Evolutionary conservation across 306 rosid genomes (phyloP), one percentile per base, ranked within the genome.

Genomic region (Luffa aegyptiaca): DNA sequence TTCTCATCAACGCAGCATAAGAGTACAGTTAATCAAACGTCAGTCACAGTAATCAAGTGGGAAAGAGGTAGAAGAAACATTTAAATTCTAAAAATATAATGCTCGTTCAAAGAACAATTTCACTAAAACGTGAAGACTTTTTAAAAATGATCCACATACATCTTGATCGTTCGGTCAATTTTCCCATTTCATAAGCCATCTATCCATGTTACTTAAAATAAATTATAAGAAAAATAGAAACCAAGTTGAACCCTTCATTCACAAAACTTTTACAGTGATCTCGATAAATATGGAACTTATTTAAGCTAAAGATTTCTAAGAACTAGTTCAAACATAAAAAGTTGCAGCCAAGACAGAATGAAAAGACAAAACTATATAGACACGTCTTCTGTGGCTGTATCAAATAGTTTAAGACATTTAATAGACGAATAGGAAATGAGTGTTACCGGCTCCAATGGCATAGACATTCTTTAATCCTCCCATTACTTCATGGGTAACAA

Each of bases 381-480:
- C 41, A 7, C 16, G 61, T 73, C 21, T 14, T 10, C 18, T 33
- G n/a, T 72, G 59, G 59, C n/a, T 14, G 14, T 73, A 73, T 16
- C 11, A 14, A 73, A 51, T 59, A 16, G n/a, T 78, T 49, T 21
- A 42, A 80, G 49, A 62, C 55, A 18, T 31, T 20, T 14, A 49
- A 61, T 11, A 66, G 78, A 36, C 13, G 14, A 48, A 31, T n/a
- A 80, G 61, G 31, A 66, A 56, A 35, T 52, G 20, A 79, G 85
- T 56, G 83, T 84, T 87, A 94, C 98, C 98, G 62, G 98, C 98
- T 82, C 98, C 98, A 81, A 92, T 91, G 75, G 98, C 98, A 82
- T 94, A 94, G 57, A 94, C 98, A 84, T 94, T 94, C 90, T 94
- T 94, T 78, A 94, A 83, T 68, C 98, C 98, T 55, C 98, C 98